phyloP scores from a whole-genome alignment of 1,284 basidiomycete genomes.

The Stereum hirsutum region DNA sequence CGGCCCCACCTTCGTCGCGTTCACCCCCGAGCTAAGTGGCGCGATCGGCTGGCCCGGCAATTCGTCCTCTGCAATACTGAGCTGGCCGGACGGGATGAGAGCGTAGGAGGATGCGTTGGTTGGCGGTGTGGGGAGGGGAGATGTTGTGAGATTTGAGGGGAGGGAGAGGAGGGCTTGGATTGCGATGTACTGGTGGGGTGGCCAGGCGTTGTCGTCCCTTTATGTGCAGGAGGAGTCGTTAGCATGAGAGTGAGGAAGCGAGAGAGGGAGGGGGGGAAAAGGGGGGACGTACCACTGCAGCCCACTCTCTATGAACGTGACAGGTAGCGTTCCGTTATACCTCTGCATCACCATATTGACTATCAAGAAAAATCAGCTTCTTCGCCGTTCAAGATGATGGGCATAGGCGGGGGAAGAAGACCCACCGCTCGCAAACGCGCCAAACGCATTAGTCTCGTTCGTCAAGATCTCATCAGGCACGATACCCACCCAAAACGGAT shows the following conservation, averaged over 20 bases:
- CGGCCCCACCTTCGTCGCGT: conserved; percentile 42
- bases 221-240: too few species aligned
- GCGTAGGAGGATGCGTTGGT: conserved; percentile 49
- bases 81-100: conserved; percentile 67
- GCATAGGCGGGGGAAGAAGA: too few species aligned
- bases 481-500: conserved; percentile 84
- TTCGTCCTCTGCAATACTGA: conserved; percentile 55
- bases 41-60: conserved; percentile 65
- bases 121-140: conserved; percentile 37
- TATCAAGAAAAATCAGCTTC: too few species aligned
- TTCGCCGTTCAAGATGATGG: too few species aligned
- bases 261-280: too few species aligned
- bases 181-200: conserved; percentile 80
- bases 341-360: conserved; percentile 72
- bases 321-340: conserved; percentile 77
- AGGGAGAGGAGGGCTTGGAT: conserved; percentile 71
- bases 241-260: too few species aligned
- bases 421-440: conserved; percentile 66
- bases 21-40: conserved; percentile 36
- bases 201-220: conserved; percentile 78
- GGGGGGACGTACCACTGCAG: conserved; percentile 82
- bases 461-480: conserved; percentile 61
- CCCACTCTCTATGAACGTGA: conserved; percentile 70
- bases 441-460: conserved; percentile 56
- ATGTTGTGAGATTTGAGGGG: conserved; percentile 56